Evolutionary conservation across 2,329 filamentous ascomycete genomes (phyloP), one percentile per base, ranked within the genome.

Genomic region (Ceratocystis lukuohia): DNA sequence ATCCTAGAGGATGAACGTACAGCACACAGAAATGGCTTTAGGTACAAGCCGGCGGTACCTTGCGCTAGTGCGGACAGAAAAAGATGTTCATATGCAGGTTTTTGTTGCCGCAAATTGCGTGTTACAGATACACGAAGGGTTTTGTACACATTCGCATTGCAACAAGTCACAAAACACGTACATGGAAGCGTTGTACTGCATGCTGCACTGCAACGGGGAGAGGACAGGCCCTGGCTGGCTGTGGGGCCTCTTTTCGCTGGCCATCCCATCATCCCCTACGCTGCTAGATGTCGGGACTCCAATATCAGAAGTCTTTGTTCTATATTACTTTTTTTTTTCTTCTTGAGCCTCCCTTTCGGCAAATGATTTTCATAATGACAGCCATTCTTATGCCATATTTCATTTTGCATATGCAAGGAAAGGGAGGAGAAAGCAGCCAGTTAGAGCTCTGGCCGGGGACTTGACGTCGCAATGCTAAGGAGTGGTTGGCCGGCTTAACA

Each of bases 351-450:
- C 22, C 22, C 22, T 57, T 57, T 57, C 53, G 53, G 28, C 53
- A 57, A 41, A 17, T 57, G 53, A 57, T 57, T 57, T 28, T 28
- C 53, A 33, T 57, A 57, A 30, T 15, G 53, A 57, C 53, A 57
- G 4, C 28, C 53, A 57, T 57, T 20, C n/a, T n/a, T 33, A 30
- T 30, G 22, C 12, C 25, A 30, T 7, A 25, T 30, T 17, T 57
- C 28, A 57, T 57, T 33, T 57, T 30, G 53, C 53, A 6, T n/a
- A 57, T 57, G 53, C 53, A 57, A 57, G 53, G 53, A 28, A 57
- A 57, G 30, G 53, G 53, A 28, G 30, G 25, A 17, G 20, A 17
- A 5, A n/a, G 12, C 8, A 33, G 28, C 37, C 37, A 41, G 37
- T 41, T 41, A 56, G 22, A 25, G 22, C 5, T 15, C 8, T 25